Conservation (phyloP, 2,329 filamentous ascomycete genomes). For the Trichoderma harzianum region DNA sequence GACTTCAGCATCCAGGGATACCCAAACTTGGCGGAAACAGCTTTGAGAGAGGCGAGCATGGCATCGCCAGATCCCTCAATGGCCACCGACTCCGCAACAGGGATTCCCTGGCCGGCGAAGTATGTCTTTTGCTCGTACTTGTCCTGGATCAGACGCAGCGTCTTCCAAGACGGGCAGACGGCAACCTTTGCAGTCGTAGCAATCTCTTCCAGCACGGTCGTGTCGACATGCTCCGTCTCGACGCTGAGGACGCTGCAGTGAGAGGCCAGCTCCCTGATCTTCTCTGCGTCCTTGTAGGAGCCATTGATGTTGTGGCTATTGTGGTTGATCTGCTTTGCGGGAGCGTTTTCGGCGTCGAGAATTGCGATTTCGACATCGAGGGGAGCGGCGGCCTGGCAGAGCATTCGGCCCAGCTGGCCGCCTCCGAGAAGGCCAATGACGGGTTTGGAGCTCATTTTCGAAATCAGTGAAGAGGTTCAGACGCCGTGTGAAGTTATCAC, state of each 20-base stretch:
- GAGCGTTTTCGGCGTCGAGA: conserved; percentile 71
- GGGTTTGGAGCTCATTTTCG: conserved; percentile 24
- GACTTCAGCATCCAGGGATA: conserved; percentile 93
- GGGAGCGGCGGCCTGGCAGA: conserved; percentile 74
- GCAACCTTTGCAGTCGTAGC: conserved; percentile 56
- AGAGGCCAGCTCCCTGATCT: conserved; percentile 75
- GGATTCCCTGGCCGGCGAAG: conserved; percentile 63
- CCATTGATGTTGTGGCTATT: conserved; percentile 73
- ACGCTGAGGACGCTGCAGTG: conserved; percentile 80
- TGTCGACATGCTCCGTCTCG: conserved; percentile 94
- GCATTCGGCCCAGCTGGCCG: conserved; percentile 88
- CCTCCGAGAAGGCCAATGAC: conserved; percentile 54
- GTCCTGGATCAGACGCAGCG: conserved; percentile 85
- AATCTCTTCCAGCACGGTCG: conserved; percentile 82
- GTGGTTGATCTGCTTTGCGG: conserved; percentile 81
- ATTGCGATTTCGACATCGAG: conserved; percentile 77
- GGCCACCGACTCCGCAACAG: conserved; percentile 67
- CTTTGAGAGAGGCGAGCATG: conserved; percentile 57
- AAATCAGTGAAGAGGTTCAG: not conserved
- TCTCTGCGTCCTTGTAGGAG: conserved; percentile 79
- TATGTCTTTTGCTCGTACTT: conserved; percentile 89
- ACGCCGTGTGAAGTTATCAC: not conserved
- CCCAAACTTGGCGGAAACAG: conserved; percentile 63
- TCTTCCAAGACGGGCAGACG: conserved; percentile 80
- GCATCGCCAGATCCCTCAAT: conserved; percentile 51